Base-by-base conservation (phyloP, 768 basidiomycete genomes). In the Inosperma sp. region DNA sequence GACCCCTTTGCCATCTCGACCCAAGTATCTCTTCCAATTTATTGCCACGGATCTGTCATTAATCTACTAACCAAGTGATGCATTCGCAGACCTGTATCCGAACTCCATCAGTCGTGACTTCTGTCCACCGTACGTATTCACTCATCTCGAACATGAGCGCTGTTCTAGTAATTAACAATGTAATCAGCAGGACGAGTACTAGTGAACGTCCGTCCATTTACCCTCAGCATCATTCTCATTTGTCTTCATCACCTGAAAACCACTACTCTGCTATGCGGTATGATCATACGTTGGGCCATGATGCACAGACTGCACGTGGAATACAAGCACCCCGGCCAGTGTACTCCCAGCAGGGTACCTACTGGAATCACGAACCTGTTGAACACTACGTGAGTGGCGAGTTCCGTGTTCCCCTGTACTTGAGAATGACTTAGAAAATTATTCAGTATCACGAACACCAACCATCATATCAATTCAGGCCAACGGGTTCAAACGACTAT, bases 161-260 rank as follows among this genome's bases (percentile, higher is more conserved):
- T 49, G 40, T 33, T 16, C 41, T 41, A 30, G 23, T 37, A 48
- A 30, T 22, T 47, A 31, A 48, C 59, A 61, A 55, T 59, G 23
- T 37, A 48, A 30, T 22, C 46, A 31, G 47, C 59, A 61, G 54
- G 59, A 51, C 21, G 16, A 63, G 49, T 53, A 30, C 61, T 34
- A 72, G 61, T 59, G 75, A 72, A 29, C 71, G 70, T 30, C 65
- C 71, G 48, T 73, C 74, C 52, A 70, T 66, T 56, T 82, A 81
- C 59, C 68, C 71, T 41, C 74, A 73, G 49, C 68, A 73, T 54
- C 68, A 67, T 27, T 60, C 67, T 43, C 62, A 72, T 57, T 59
- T 72, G 51, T 66, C 84, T 41, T 72, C 78, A 75, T 82, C 66
- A 82, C 84, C 83, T 60, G 83, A 86, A 63, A 65, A 78, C 64